Base-by-base conservation (phyloP, 1,284 basidiomycete genomes). In the Sanghuangporus sanghuang region DNA sequence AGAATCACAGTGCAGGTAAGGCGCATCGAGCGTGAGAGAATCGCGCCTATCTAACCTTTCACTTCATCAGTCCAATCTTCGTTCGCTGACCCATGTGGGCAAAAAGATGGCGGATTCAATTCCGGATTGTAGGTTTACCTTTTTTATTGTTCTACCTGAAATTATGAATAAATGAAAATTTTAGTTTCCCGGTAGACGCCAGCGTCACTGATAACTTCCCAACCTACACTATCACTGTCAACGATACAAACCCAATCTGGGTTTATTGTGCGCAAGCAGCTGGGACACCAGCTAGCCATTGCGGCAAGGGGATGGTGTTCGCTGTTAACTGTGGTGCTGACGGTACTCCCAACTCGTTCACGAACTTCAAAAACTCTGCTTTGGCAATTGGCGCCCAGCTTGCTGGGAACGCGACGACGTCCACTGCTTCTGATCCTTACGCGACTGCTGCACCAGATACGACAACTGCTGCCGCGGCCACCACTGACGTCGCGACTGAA, bases 291-390 rank as follows among this genome's bases (percentile, higher is more conserved):
- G 67, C 64, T 52, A 68, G 78, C 67, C 86, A 88, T 72, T 88
- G 86, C 67, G 82, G 83, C 60, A 68, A 73, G 59, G 85, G 85
- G 69, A 86, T 87, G 85, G 84, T 87, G 44, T 86, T 86, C 68
- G 80, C 84, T 32, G 78, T 87, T 68, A 87, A 87, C 73, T 83
- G 83, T 69, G 83, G 82, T 27, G 64, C 73, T 2, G 80, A 81
- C 62, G 83, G 80, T 58, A 66, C 77, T 27, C 69, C 78, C 55
- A 86, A 84, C 73, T 84, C 83, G 6, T 85, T 85, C 75, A 75
- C 75, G 44, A 79, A 78, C 68, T 86, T 86, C 78, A 81, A 83
- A 75, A 73, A 78, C 23, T 65, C 79, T 46, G 85, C 85, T 27
- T 72, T 83, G 49, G 79, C 78, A 11, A 71, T 82, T 57, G 84